A percentile compares a stretch with the other conserved stretches of the same genome.
These are phyloP conservation scores for Fusarium pseudonygamai DNA, from an alignment of 2,329 filamentous ascomycete species.

Conservation along the genomic window DNA sequence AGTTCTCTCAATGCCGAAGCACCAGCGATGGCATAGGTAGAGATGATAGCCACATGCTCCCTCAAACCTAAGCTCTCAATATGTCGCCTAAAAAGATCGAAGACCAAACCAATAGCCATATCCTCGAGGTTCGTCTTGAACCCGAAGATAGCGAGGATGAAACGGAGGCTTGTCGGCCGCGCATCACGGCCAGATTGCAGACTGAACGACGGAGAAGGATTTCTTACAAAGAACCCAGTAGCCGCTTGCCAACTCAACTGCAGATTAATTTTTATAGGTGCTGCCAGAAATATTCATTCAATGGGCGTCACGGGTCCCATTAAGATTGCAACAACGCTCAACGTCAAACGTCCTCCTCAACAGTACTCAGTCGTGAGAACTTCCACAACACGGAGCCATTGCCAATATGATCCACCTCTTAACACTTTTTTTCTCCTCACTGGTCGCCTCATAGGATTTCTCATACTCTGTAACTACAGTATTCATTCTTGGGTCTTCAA, in stretches of 20 bases:
- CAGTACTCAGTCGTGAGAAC: neutral
- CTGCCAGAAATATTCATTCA: neutral
- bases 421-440: neutral
- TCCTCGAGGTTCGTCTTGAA: neutral
- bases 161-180: neutral
- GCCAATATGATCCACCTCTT: neutral
- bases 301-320: neutral
- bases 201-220: neutral
- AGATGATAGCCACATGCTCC: neutral
- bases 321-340: neutral
- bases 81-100: neutral
- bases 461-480: neutral
- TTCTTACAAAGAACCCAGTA: too few species aligned
- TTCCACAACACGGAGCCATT: neutral
- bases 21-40: rapidly evolving
- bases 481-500: neutral
- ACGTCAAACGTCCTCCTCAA: too few species aligned
- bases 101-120: neutral
- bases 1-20: rapidly evolving
- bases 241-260: neutral
- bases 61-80: neutral
- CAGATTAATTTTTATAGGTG: too few species aligned
- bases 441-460: neutral
- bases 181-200: neutral
- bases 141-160: neutral